Percentiles rank a stretch among this genome's conserved stretches.
Evolutionary conservation across 2,329 filamentous ascomycete genomes (phyloP).

Genomic region (Sporothrix pseudoabietina): DNA sequence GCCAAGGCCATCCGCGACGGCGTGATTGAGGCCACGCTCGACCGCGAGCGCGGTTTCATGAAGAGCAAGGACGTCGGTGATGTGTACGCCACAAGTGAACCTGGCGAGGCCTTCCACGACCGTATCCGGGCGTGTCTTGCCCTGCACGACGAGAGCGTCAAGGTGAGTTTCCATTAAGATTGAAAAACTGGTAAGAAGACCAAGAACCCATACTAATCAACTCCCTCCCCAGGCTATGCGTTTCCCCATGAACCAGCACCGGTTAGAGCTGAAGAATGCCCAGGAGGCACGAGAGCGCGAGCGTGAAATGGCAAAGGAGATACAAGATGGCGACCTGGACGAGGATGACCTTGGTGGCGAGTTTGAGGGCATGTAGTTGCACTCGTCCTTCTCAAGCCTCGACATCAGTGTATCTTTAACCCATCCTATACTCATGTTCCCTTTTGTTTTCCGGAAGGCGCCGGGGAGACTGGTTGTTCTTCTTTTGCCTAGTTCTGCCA

Average conservation of each 20-base stretch:
- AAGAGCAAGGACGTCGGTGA: slow-evolving; percentile 97
- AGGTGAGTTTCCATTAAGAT: slow-evolving; percentile 59
- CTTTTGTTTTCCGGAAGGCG: slow-evolving; percentile 23
- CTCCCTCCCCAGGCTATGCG: slow-evolving; percentile 78
- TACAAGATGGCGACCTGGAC: slow-evolving; percentile 94
- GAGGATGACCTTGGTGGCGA: slow-evolving; percentile 95
- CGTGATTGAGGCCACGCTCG: slow-evolving; percentile 91
- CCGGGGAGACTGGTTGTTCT: slow-evolving; percentile 18
- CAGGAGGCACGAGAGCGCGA: slow-evolving; percentile 97
- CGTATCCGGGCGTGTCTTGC: slow-evolving; percentile 89
- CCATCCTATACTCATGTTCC: neutral
- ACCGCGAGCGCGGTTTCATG: slow-evolving; percentile 95
- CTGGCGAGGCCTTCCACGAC: slow-evolving; percentile 96
- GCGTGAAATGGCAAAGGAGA: slow-evolving; percentile 97
- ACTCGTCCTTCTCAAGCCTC: neutral
- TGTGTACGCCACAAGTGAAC: slow-evolving; percentile 93
- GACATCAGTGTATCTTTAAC: neutral
- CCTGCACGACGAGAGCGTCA: slow-evolving; percentile 96
- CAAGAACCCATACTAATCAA: slow-evolving; percentile 32
- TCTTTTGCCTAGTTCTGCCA: slow-evolving; percentile 9
- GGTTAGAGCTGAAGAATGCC: slow-evolving; percentile 94
- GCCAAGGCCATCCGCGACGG: slow-evolving; percentile 97
- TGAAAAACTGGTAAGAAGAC: slow-evolving; percentile 36
- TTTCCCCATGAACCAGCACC: slow-evolving; percentile 99
- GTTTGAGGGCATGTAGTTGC: slow-evolving; percentile 85